Evolutionary conservation across 2,329 filamentous ascomycete species (phyloP).

Genomic region (Gremmenia infestans): DNA sequence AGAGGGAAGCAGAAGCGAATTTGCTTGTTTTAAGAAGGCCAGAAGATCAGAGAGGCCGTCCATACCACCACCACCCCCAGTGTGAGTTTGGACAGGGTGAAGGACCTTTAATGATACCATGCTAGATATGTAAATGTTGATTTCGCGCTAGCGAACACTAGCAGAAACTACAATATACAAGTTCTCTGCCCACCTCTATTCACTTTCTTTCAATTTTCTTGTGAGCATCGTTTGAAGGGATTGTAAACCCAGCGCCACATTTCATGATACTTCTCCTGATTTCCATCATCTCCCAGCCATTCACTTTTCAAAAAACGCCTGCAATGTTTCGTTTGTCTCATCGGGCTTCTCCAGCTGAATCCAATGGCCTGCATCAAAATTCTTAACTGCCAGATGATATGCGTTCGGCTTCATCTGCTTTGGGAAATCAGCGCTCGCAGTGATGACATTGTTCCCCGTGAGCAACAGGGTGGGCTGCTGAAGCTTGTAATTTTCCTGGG

Average conservation of each 20-base stretch:
- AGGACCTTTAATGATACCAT: too few species aligned
- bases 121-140: too few species aligned
- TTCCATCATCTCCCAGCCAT: too few species aligned
- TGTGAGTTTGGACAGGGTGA: not conserved
- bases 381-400: slow-evolving; percentile 2
- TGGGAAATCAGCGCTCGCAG: slow-evolving; percentile 8
- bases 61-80: not conserved
- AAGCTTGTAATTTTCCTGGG: slow-evolving; percentile 6
- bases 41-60: slow-evolving; percentile 17
- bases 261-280: too few species aligned
- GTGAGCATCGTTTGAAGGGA: too few species aligned
- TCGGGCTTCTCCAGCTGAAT: slow-evolving; percentile 15
- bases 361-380: slow-evolving; percentile 16
- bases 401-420: slow-evolving; percentile 12
- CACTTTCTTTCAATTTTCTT: too few species aligned
- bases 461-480: slow-evolving; percentile 13
- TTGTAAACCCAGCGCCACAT: too few species aligned
- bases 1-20: slow-evolving; percentile 78
- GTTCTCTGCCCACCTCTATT: too few species aligned
- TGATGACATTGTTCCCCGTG: slow-evolving; percentile 11
- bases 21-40: slow-evolving; percentile 72
- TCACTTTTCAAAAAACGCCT: slow-evolving; percentile 6
- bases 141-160: too few species aligned
- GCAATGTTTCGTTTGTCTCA: slow-evolving; percentile 11
- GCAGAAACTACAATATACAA: too few species aligned